phyloP scores from a whole-genome alignment of 2,329 filamentous ascomycete genomes.

The Verticillium zaregamsianum region DNA sequence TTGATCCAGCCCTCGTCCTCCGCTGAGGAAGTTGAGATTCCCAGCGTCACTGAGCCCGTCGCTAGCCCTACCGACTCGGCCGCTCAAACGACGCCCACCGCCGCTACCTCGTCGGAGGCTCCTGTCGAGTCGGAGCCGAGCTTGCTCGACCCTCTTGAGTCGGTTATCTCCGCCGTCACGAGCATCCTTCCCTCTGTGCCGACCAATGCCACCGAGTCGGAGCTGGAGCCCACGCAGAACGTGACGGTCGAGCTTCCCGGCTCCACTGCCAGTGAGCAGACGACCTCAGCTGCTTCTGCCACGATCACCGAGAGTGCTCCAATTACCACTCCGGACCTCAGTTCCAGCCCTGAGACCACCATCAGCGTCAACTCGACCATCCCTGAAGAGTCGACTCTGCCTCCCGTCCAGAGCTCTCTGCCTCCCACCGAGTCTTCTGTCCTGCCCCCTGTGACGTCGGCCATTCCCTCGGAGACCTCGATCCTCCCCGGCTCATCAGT shows the following conservation, averaged over 20 bases:
- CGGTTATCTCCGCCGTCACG: neutral
- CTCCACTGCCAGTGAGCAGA: slow-evolving; percentile 1
- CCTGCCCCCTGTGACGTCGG: neutral
- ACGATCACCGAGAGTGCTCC: neutral
- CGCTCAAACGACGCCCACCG: slow-evolving; percentile 6
- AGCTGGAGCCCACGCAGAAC: neutral
- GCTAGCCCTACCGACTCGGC: slow-evolving; percentile 6
- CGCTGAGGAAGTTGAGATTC: neutral
- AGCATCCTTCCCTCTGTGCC: neutral
- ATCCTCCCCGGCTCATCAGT: neutral
- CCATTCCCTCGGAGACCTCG: neutral
- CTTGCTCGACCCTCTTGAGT: slow-evolving; percentile 5
- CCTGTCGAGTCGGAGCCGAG: neutral
- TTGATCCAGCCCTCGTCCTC: slow-evolving; percentile 7
- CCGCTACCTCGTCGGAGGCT: neutral
- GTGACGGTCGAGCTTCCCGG: slow-evolving; percentile 9
- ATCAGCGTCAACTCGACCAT: slow-evolving; percentile 7
- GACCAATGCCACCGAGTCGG: neutral
- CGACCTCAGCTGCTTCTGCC: neutral
- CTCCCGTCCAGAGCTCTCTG: slow-evolving; percentile 5
- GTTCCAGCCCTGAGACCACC: slow-evolving; percentile 2
- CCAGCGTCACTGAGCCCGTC: slow-evolving; percentile 8
- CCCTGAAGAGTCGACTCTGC: slow-evolving; percentile 1
- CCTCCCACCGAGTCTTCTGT: slow-evolving; percentile 4
- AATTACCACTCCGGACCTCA: neutral